Evolutionary conservation across 768 basidiomycete genomes (phyloP).

Genomic region (Mycena pura): DNA sequence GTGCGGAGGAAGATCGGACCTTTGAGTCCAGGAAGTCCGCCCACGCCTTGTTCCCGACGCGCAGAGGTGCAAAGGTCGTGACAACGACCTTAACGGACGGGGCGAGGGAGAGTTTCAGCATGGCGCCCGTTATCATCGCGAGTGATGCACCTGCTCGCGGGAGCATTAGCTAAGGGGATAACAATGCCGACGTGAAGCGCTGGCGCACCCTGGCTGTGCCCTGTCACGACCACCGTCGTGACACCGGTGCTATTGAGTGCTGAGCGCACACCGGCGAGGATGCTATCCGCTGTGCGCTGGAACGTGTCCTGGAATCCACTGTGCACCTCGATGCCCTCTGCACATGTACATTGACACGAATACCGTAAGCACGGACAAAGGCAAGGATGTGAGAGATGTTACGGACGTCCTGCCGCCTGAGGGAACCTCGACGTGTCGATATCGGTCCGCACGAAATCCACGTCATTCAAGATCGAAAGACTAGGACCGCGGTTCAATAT

Average conservation of each 20-base stretch:
- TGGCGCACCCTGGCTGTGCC: slow-evolving; percentile 46
- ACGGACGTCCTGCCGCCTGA: slow-evolving; percentile 30
- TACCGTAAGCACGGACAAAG: too few species aligned
- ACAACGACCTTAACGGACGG: slow-evolving; percentile 40
- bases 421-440: slow-evolving; percentile 41
- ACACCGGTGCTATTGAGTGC: slow-evolving; percentile 35
- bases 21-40: slow-evolving; percentile 49
- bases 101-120: slow-evolving; percentile 44
- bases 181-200: neutral
- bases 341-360: neutral
- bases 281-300: slow-evolving; percentile 41
- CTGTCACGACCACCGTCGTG: slow-evolving; percentile 46
- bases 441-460: slow-evolving; percentile 33
- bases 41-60: slow-evolving; percentile 53
- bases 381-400: too few species aligned
- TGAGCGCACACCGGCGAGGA: slow-evolving; percentile 38
- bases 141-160: slow-evolving; percentile 55
- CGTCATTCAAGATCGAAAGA: slow-evolving; percentile 46
- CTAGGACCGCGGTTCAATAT: too few species aligned
- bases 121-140: slow-evolving; percentile 50
- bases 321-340: slow-evolving; percentile 44
- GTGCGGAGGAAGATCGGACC: slow-evolving; percentile 16
- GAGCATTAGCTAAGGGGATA: neutral
- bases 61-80: slow-evolving; percentile 49
- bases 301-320: slow-evolving; percentile 48